Percentiles rank a stretch among this genome's conserved stretches.
phyloP scores from a whole-genome alignment of 441 rosid genomes.

The Biscutella laevigata region DNA sequence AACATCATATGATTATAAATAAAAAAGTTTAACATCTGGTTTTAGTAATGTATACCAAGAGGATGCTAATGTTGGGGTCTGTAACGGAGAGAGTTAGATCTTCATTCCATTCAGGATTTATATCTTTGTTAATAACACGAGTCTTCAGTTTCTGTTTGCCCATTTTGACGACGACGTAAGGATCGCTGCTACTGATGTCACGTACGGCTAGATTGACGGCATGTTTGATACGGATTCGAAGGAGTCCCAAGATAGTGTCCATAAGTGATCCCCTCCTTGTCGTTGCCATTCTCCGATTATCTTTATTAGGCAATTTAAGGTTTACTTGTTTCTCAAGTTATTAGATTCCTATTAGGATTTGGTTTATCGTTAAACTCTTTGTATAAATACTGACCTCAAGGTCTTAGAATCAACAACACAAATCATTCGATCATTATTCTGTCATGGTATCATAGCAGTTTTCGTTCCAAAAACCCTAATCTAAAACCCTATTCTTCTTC shows the following conservation, averaged over 20 bases:
- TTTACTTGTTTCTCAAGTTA: no score
- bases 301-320: no score
- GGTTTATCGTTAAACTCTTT: no score
- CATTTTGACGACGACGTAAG: constrained; percentile 74
- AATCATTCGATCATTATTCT: no score
- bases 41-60: constrained; percentile 36
- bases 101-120: constrained; percentile 91
- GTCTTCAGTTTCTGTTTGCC: constrained; percentile 84
- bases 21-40: not conserved
- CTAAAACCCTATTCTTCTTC: no score
- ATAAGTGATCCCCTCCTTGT: constrained; percentile 35
- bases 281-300: not conserved
- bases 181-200: constrained; percentile 82
- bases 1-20: not conserved
- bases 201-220: constrained; percentile 91
- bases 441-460: no score
- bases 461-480: no score
- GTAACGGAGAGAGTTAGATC: constrained; percentile 69
- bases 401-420: no score
- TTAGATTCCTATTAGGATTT: no score
- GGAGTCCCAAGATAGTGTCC: constrained; percentile 68
- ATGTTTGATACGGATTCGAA: constrained; percentile 63
- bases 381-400: no score
- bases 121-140: constrained; percentile 60
- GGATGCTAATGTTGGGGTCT: constrained; percentile 50